Base-by-base conservation (phyloP, 768 basidiomycete species). In the Pluteus cervinus region DNA sequence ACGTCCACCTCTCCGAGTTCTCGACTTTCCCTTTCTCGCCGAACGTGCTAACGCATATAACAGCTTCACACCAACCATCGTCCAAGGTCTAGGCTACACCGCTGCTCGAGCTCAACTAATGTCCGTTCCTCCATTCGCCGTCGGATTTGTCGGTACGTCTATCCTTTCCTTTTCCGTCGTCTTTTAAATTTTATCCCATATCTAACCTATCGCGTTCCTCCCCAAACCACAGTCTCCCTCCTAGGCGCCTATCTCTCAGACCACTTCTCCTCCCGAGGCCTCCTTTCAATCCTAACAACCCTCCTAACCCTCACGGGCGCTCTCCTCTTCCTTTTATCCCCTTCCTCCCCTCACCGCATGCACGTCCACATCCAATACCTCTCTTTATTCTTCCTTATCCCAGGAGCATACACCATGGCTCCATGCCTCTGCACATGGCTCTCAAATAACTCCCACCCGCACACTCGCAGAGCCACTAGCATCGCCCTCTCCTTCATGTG, bases 31-130 rank as follows among this genome's bases (percentile, higher is more conserved):
- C 14, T 21, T 32, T 24, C 28, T 34, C 21, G 15, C 28, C 14
- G 16, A 17, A 11, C 34, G 12, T 37, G 23, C 6, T 24, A 37
- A 16, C 38, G 26, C 20, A 39, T 29, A 31, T 4, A 43, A 37
- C 32, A 76, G 84, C 47, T 87, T 89, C 57, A 62, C 76, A 6
- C 86, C 86, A 5, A 79, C 80, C 3, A 84, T 89, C 55, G 74
- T 88, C 5, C 62, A 73, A 21, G 62, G 65, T 12, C 66, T 83
- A 3, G 80, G 80, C 14, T 81, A 71, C 52, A 66, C 65, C 2
- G 65, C 69, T 0, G 62, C 71, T 22, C 54, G 61, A 16, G 73
- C 76, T 8, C 79, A 83, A 48, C 62, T 84, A 2, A 74, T 79
- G 67, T 78, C 72, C 10, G 81, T 82, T 2, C 68, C 69, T 10